Base-by-base conservation (phyloP, 805 yeast species). In the Yarrowia sp. region DNA sequence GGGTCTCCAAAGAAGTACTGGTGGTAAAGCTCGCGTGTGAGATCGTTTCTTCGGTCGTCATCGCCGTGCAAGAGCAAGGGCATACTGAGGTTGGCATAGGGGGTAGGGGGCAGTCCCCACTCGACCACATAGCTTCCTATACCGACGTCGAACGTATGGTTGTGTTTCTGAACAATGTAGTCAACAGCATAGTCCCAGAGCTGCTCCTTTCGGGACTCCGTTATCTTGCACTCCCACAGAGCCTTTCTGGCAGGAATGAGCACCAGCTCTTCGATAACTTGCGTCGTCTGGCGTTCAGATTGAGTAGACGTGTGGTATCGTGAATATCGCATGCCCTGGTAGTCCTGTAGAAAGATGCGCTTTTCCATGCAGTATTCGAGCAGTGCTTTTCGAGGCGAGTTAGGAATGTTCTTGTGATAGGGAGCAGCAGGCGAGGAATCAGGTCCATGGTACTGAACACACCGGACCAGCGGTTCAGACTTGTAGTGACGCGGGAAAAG, bases 181-280 rank as follows among this genome's bases (percentile, higher is more conserved):
- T 55, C 47, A 14, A 38, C 36, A 19, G 61, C 61, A 16, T 38
- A 55, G n/a, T 55, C 61, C 61, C 61, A 55, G 12, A 38, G 29
- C 14, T 39, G 61, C 13, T 55, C 61, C 10, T 38, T 39, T n/a
- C 61, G 32, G 4, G 33, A 35, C 10, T 31, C 38, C 1, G 22
- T 8, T 3, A 55, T 55, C 2, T 27, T 21, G 36, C 46, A 36
- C 19, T 14, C 14, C 46, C 47, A 38, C 2, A 55, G 29, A 19
- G 38, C 47, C 7, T 27, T 38, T 29, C 47, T 25, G 10, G 61
- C 61, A 19, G 61, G 61, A 19, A 55, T 38, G 14, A 55, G 38
- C 1, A 55, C 38, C 25, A 55, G 19, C 38, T 55, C 61, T 19
- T 55, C 61, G 6, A 55, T 29, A 16, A 38, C 47, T 29, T 55